Evolutionary conservation across 2,329 filamentous ascomycete species (phyloP), one percentile per base, ranked within the genome.

Genomic region (Verticillium longisporum): DNA sequence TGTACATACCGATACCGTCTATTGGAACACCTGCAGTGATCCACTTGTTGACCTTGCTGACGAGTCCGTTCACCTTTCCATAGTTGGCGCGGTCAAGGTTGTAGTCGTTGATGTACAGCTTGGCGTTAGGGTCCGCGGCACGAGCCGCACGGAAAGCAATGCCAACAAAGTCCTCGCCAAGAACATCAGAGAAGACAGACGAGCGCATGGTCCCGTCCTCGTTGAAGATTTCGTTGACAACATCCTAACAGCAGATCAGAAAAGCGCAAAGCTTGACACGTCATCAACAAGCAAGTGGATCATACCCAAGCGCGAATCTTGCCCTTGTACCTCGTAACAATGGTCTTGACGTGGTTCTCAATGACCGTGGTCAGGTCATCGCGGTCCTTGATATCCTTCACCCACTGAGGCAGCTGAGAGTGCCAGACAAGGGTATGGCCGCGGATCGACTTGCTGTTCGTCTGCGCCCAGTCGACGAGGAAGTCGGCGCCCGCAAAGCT

Each of bases 91-190:
- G 77, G 74, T 89, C 87, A 56, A 89, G 81, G 75, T 89, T 89
- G 74, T 81, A 85, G 70, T 92, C 88, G 74, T 91, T 92, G 75
- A 91, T 89, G 78, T 90, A 92, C 41, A 92, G 80, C 74, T 87
- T 88, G 1, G 86, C 87, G 60, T 73, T 67, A 2, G 88, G 87
- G 70, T 91, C 89, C 10, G 86, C 88, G 7, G 78, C 78, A 57
- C 83, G 82, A 31, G 89, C 89, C 9, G 88, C 84, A 59, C 83
- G 78, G 75, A 91, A 92, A 38, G 88, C 88, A 67, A 89, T 88
- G 31, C 78, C 76, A 58, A 92, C 84, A 69, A 88, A 91, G 69
- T 83, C 82, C 74, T 90, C 87, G 53, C 88, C 88, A 4, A 91
- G 80, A 1, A 91, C 83, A 26, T 83, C 79, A 68, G 78, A 88